Evolutionary conservation across 1,284 basidiomycete species (phyloP).

Genomic region (Volvariella volvacea): DNA sequence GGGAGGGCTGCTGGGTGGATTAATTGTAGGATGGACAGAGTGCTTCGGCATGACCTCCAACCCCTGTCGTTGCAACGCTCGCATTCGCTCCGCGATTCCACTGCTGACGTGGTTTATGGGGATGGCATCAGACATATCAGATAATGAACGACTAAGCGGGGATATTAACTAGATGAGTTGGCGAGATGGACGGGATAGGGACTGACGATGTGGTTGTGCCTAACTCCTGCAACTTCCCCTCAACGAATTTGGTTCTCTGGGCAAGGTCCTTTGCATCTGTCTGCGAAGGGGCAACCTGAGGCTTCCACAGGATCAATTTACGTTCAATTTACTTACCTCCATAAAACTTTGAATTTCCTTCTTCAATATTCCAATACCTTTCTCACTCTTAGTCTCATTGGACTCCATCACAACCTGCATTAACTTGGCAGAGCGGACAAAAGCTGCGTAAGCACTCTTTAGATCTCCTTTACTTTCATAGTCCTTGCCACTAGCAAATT

Average conservation of each 20-base stretch:
- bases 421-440: constrained; percentile 54
- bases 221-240: constrained; percentile 50
- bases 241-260: constrained; percentile 41
- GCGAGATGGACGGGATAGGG: constrained; percentile 1
- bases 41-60: constrained; percentile 49
- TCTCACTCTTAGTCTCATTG: constrained; percentile 47
- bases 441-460: constrained; percentile 48
- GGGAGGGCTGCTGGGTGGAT: constrained; percentile 29
- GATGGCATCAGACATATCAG: constrained; percentile 18
- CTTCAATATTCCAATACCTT: constrained; percentile 36
- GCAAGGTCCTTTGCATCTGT: constrained; percentile 43
- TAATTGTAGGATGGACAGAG: constrained; percentile 40
- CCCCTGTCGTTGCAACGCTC: constrained; percentile 62
- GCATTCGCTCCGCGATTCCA: constrained; percentile 65
- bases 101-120: constrained; percentile 39
- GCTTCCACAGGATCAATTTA: constrained; percentile 6
- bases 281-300: constrained; percentile 25
- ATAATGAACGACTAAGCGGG: not conserved
- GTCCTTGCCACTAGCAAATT: constrained; percentile 42
- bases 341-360: constrained; percentile 56
- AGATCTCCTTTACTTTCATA: constrained; percentile 52
- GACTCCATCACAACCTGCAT: constrained; percentile 51
- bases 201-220: constrained; percentile 28
- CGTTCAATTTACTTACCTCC: constrained; percentile 34
- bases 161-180: not conserved